Base-by-base conservation (phyloP, 305 asterid species). In the Caryopteris hybrid region DNA sequence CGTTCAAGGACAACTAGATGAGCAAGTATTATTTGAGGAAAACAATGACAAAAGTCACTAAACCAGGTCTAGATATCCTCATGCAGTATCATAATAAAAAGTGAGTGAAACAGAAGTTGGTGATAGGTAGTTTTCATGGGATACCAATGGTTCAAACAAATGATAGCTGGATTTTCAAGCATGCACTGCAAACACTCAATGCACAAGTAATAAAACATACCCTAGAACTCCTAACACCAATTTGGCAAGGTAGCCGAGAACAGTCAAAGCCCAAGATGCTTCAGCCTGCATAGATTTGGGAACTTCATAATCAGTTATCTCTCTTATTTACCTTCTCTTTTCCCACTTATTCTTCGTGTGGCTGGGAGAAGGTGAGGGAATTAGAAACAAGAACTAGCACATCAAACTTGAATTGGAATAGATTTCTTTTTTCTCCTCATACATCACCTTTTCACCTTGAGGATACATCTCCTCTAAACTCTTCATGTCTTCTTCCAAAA, bases 381-480 rank as follows among this genome's bases (percentile, higher is more conserved):
- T 66, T 38, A 42, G 34, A 73, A 66, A 22, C 17, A 11, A 42
- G 13, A 31, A 54, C 64, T 46, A 61, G 47, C 64, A 22, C 23
- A 52, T 45, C 41, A 64, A 22, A 62, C 34, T 48, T 53, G 65
- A 66, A 48, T 51, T 8, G 31, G 47, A 57, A 17, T 53, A 54
- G 34, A 23, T 10, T 72, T 70, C 20, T 58, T 46, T 68, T 31
- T 66, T 52, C 52, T 66, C 52, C 46, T 66, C 33, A 50, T 74
- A 59, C 50, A 74, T 85, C 66, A 94, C 99, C 98, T 94, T 81
- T 91, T 94, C 99, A 42, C 99, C 99, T 78, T 94, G 99, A 69
- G 99, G 99, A 82, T 94, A 94, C 97, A 94, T 88, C 86, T 94
- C 98, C 79, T 94, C 99, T 71, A 94, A 80, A 41, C 95, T 88